These are phyloP conservation scores for Pyrus pyrifolia DNA, from an alignment of 306 rosid species.

Conservation along the genomic window DNA sequence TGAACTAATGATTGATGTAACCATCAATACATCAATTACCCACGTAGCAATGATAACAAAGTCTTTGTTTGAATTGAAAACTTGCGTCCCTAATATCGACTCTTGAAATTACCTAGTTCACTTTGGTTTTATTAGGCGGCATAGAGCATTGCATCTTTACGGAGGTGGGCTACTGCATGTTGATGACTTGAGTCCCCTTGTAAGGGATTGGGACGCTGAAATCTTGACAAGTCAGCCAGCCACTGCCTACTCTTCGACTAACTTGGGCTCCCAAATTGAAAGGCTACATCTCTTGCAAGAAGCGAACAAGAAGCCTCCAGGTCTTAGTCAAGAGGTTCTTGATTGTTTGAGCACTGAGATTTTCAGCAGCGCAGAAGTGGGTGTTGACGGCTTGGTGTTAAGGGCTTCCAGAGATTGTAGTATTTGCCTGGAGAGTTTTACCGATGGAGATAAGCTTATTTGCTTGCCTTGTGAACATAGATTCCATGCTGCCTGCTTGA, in stretches of 20 bases:
- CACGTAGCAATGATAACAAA: background rate
- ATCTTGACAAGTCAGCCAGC: conserved; percentile 15
- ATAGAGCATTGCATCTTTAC: background rate
- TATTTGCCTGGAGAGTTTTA: conserved; percentile 75
- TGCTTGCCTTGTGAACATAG: conserved; percentile 66
- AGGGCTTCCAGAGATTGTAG: conserved; percentile 52
- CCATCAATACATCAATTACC: background rate
- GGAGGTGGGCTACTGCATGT: background rate
- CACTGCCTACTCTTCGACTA: conserved; percentile 18
- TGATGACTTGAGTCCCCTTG: conserved; percentile 10
- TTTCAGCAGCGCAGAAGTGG: conserved; percentile 29
- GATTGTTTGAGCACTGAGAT: conserved; percentile 46
- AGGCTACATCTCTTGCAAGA: conserved; percentile 39
- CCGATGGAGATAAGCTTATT: conserved; percentile 53
- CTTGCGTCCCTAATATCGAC: background rate
- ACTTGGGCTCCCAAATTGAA: conserved; percentile 42
- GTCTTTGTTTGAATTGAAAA: background rate
- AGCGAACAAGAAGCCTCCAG: conserved; percentile 52
- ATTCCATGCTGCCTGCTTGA: conserved; percentile 69
- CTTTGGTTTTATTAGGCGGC: conserved; percentile 25
- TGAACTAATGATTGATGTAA: background rate
- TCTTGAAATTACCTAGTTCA: conserved; percentile 3
- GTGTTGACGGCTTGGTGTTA: conserved; percentile 13
- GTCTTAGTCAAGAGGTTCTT: conserved; percentile 63
- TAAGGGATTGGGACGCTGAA: conserved; percentile 30